Evolutionary conservation across 2,329 filamentous ascomycete species (phyloP), one percentile per base, ranked within the genome.

Genomic region (Colletotrichum zoysiae): DNA sequence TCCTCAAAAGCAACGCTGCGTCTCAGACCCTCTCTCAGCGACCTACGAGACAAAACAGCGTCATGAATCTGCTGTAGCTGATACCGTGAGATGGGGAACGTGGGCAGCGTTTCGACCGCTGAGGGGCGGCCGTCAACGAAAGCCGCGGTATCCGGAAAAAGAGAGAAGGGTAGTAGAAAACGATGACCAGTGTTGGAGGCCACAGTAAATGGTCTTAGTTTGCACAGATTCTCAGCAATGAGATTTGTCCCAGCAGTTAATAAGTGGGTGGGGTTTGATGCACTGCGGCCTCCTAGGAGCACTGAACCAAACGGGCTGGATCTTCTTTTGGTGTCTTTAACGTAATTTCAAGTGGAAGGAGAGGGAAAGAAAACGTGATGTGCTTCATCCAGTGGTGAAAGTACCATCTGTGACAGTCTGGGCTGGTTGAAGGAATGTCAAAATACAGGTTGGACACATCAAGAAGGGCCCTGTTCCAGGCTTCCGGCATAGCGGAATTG

Each of bases 1-100:
- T 48, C 23, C 18, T 18, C 23, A 70, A 70, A 70, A 70, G 62
- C 62, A 70, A 70, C 33, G 40, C 38, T 18, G 48, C 30, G 63
- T 70, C 67, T 70, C 56, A 44, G 63, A 56, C 56, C 26, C 35
- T 53, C 40, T 51, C 16, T 46, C 53, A 51, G 50, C 65, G n/a
- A 20, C 26, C 33, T 55, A 5, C 38, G 20, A 40, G 30, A 42
- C 50, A 35, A 20, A 38, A 48, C 23, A 42, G 50, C 48, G 48
- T 64, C 50, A 55, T 64, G 16, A 46, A 23, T 60, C 38, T 14
- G 18, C 1, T 16, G 23, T 33, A 33, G 40, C 26, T 11, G 40
- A 12, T 20, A 46, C 23, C 3, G 61, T 18, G 33, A 16, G 23
- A 30, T 26, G 26, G 35, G 9, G 46, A 26, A n/a, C 16, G 11